A percentile compares a stretch with the other conserved stretches of the same genome.
Evolutionary conservation across 176 grass and related monocot genomes (phyloP).

Genomic region (Paspalum vaginatum): DNA sequence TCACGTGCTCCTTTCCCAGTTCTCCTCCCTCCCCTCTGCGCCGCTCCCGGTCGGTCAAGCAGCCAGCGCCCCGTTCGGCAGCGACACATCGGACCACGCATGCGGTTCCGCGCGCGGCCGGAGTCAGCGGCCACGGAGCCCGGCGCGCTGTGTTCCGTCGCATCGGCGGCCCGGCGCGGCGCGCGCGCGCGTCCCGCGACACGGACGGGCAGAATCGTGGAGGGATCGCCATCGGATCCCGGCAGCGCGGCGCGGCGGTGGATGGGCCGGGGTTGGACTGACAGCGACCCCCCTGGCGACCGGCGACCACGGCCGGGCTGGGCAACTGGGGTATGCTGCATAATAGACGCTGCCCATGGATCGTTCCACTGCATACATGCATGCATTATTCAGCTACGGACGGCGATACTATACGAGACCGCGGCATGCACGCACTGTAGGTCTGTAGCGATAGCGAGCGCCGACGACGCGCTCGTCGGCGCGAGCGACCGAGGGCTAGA

Average conservation of each 20-base stretch:
- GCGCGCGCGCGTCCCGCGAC: not conserved
- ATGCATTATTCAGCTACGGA: too few species aligned
- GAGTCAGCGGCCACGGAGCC: not conserved
- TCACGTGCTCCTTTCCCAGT: slow-evolving; percentile 19
- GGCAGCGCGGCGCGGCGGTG: too few species aligned
- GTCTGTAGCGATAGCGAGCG: not conserved
- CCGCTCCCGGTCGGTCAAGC: slow-evolving; percentile 23
- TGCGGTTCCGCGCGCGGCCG: not conserved
- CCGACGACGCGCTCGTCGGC: too few species aligned
- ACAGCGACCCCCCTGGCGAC: not conserved
- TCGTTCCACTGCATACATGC: too few species aligned
- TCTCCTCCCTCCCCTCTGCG: not conserved
- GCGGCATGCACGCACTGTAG: not conserved
- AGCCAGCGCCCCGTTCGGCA: not conserved
- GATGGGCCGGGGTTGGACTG: not conserved
- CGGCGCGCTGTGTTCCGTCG: not conserved
- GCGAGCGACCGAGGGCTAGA: not conserved
- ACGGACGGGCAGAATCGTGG: not conserved
- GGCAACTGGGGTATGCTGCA: not conserved
- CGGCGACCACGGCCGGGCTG: not conserved
- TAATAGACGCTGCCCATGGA: not conserved
- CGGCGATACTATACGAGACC: not conserved
- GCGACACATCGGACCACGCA: not conserved
- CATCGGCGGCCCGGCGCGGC: not conserved
- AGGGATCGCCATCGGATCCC: not conserved